Percentiles rank a stretch among this genome's conserved stretches.
phyloP scores from a whole-genome alignment of 2,329 filamentous ascomycete genomes.

The Arthrobotrys conoides region DNA sequence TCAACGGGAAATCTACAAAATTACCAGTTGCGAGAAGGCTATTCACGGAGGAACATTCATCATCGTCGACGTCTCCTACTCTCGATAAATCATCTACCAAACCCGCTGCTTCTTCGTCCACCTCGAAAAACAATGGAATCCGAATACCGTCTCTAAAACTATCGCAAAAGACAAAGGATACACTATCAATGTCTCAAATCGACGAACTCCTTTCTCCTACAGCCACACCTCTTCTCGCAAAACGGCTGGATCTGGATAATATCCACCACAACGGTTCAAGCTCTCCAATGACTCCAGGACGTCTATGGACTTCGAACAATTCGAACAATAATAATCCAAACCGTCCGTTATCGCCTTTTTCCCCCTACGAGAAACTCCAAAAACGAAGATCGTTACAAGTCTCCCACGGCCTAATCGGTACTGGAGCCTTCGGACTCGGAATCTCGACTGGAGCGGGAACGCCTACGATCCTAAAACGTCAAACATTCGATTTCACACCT shows the following conservation, averaged over 20 bases:
- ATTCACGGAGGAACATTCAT: conserved; percentile 62
- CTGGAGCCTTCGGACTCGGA: conserved; percentile 8
- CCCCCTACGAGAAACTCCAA: conserved; percentile 27
- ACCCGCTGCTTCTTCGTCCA: background rate
- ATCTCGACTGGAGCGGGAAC: conserved; percentile 3
- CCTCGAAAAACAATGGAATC: conserved; percentile 25
- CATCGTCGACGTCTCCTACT: conserved; percentile 12
- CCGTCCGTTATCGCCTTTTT: conserved; percentile 34
- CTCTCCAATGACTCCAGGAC: conserved; percentile 39
- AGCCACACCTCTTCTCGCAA: conserved; percentile 37
- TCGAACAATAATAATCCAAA: background rate
- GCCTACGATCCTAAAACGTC: conserved; percentile 41
- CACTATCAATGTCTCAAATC: conserved; percentile 56
- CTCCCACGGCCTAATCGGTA: background rate
- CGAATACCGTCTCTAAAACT: conserved; percentile 39
- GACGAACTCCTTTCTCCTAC: conserved; percentile 54
- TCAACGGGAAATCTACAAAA: background rate
- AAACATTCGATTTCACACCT: conserved; percentile 53
- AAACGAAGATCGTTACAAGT: conserved; percentile 54
- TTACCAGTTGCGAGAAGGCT: conserved; percentile 59
- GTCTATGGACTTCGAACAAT: conserved; percentile 15
- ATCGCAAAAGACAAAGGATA: conserved; percentile 46
- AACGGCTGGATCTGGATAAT: conserved; percentile 49
- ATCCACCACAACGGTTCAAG: conserved; percentile 18
- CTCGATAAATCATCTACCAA: conserved; percentile 13